Conservation (phyloP, 2,329 filamentous ascomycete genomes). For the Sclerotinia spermophila region DNA sequence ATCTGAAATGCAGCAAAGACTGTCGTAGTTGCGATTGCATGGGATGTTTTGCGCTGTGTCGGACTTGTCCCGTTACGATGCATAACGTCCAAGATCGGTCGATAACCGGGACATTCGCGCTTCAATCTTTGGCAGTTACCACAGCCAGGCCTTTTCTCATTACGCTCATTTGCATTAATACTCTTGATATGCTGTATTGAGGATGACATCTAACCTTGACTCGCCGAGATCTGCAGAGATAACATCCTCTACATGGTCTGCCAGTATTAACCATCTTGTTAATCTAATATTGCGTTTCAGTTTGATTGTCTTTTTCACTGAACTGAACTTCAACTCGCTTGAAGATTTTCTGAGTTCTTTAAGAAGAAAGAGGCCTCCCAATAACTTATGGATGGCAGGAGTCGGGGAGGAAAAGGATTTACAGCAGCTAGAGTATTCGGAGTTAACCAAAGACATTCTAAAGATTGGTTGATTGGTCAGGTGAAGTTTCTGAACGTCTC, state of each 20-base stretch:
- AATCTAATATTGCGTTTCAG: not conserved
- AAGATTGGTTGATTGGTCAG: not conserved
- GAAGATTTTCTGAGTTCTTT: not conserved
- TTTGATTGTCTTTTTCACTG: not conserved
- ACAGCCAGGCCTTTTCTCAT: slow-evolving; percentile 30
- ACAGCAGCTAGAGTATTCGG: not conserved
- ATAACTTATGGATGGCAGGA: not conserved
- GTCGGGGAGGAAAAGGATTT: too few species aligned
- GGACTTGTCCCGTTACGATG: slow-evolving; percentile 9
- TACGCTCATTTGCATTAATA: slow-evolving; percentile 7
- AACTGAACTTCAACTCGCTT: not conserved
- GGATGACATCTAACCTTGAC: slow-evolving; percentile 18
- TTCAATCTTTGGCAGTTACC: slow-evolving; percentile 16
- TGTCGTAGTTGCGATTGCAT: not conserved
- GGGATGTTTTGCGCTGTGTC: not conserved
- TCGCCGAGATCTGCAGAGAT: slow-evolving; percentile 23
- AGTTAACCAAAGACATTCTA: not conserved
- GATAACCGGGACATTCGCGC: slow-evolving; percentile 16
- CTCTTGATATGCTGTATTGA: not conserved
- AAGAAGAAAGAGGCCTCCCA: not conserved
- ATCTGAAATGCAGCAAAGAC: not conserved
- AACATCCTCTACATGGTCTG: slow-evolving; percentile 22
- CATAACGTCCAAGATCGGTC: slow-evolving; percentile 11
- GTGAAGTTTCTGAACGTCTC: not conserved
- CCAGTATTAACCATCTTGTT: slow-evolving; percentile 16